Evolutionary conservation across 805 yeast species (phyloP), one percentile per base, ranked within the genome.

Genomic region (Candida insectorum): DNA sequence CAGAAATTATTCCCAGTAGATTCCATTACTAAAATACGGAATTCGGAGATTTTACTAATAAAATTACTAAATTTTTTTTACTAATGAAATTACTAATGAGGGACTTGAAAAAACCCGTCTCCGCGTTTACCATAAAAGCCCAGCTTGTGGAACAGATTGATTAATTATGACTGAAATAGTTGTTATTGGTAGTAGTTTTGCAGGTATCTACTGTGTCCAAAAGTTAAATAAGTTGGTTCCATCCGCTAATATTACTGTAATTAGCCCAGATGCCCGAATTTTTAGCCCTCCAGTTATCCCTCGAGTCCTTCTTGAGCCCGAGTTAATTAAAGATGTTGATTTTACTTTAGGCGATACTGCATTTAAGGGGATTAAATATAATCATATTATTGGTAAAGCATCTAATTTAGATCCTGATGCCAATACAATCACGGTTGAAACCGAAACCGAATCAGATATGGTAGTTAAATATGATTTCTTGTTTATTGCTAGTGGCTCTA

Each of bases 171-270:
- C 28, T 14, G n/a, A 21, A 15, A 36, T 59, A 14, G 56, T 57
- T 5, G 54, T 65, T 13, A 49, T 64, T 18, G 70, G 71, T 12
- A 65, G 58, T 4, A 58, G 65, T 3, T 30, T 21, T 5, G 67
- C 64, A 9, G 55, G 55, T 13, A 47, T 51, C 9, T 28, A 48
- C 7, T 33, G 54, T 14, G 28, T 33, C 6, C 25, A 36, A 10
- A 31, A 28, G 5, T 11, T 41, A 4, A 20, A 28, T 23, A 34
- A 37, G 21, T 12, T 33, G 2, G 27, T 12, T 14, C 22, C 25
- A 6, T 13, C 27, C 9, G 33, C 31, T 9, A 10, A 46, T 56
- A 17, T 49, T 62, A 7, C 52, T 49, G 6, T 53, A 56, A 15
- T 43, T 47, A 5, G 22, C 20, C 45, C 45, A 7, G 25, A 20